These are phyloP conservation scores for Ogataea minuta DNA, from an alignment of 805 yeast species.

Conservation along the genomic window DNA sequence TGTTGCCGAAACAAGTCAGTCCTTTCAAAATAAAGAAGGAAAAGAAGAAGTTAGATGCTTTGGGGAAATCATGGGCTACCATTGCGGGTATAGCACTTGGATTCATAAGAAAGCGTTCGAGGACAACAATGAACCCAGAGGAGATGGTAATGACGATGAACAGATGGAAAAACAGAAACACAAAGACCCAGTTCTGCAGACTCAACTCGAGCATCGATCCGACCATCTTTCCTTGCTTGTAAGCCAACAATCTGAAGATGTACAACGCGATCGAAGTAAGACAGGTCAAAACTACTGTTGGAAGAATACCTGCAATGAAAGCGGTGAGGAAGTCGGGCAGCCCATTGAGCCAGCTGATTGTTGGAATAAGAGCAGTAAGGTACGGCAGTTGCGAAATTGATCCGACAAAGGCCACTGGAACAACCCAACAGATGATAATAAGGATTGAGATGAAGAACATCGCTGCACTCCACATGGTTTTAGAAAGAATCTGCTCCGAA, in stretches of 20 bases:
- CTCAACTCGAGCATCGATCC: constrained; percentile 65
- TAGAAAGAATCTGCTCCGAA: constrained; percentile 36
- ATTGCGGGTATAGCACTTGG: constrained; percentile 73
- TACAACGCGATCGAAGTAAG: constrained; percentile 62
- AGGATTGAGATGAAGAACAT: constrained; percentile 47
- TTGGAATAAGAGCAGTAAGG: constrained; percentile 59
- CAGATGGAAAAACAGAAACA: constrained; percentile 76
- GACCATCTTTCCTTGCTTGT: constrained; percentile 57
- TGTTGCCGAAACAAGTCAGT: constrained; percentile 69
- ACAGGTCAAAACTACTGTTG: constrained; percentile 62
- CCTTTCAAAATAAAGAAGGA: constrained; percentile 76
- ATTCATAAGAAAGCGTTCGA: constrained; percentile 59
- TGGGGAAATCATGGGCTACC: constrained; percentile 77
- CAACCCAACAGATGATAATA: constrained; percentile 62
- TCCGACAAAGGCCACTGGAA: constrained; percentile 82
- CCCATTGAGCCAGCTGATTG: constrained; percentile 50
- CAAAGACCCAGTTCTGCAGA: constrained; percentile 74
- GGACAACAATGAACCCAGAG: constrained; percentile 65
- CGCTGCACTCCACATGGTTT: constrained; percentile 38
- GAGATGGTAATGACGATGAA: constrained; percentile 84
- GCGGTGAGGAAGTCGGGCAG: constrained; percentile 54
- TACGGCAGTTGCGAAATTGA: constrained; percentile 72
- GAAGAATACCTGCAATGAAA: constrained; percentile 59
- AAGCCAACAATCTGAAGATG: constrained; percentile 53
- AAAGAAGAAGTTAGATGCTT: constrained; percentile 82